Evolutionary conservation across 2,329 filamentous ascomycete genomes (phyloP).

Genomic region (Microthyrium microscopicum): DNA sequence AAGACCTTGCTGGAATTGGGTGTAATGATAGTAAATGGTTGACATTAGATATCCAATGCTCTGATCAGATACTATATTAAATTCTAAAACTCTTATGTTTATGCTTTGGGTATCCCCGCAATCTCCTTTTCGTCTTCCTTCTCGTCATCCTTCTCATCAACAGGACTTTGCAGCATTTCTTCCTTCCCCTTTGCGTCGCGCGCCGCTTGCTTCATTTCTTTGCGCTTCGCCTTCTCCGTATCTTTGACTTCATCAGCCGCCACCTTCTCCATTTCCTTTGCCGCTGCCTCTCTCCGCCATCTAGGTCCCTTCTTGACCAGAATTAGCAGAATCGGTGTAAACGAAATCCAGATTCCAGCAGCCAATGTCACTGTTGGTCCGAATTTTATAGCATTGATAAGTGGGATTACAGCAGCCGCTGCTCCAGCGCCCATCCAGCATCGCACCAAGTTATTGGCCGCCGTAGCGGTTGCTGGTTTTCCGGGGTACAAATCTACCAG

Average conservation of each 20-base stretch:
- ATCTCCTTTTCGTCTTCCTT: too few species aligned
- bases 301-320: constrained; percentile 1
- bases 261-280: background rate
- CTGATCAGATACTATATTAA: too few species aligned
- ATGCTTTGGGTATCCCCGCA: too few species aligned
- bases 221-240: background rate
- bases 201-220: background rate
- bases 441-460: constrained; percentile 47
- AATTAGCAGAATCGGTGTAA: background rate
- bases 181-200: background rate
- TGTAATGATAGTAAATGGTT: too few species aligned
- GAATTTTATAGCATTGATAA: constrained; percentile 39
- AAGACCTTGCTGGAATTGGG: too few species aligned
- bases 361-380: constrained; percentile 30
- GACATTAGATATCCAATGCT: too few species aligned
- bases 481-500: constrained; percentile 32
- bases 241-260: background rate
- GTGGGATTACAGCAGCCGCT: constrained; percentile 41
- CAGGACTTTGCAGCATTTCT: background rate
- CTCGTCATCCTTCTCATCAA: too few species aligned
- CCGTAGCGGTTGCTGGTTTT: constrained; percentile 44
- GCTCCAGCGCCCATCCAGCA: constrained; percentile 43
- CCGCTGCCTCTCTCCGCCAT: background rate
- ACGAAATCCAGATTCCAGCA: constrained; percentile 1
- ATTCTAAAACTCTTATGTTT: too few species aligned